phyloP scores from a whole-genome alignment of 2,329 filamentous ascomycete genomes.

The Alternaria dauci region DNA sequence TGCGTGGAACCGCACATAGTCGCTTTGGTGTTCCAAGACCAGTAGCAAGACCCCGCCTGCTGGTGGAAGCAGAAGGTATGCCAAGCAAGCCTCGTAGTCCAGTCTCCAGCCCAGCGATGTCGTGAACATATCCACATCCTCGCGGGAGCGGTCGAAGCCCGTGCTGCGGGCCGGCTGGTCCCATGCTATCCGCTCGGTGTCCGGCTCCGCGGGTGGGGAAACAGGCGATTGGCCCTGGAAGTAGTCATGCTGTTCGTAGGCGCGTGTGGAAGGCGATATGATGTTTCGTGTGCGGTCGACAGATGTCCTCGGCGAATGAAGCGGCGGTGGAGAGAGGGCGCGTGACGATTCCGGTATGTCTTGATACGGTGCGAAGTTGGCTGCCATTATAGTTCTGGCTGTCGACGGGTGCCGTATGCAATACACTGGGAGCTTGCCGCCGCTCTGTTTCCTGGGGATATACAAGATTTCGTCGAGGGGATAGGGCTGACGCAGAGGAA shows the following conservation, averaged over 20 bases:
- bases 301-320: conserved; percentile 51
- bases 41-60: conserved; percentile 84
- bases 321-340: conserved; percentile 75
- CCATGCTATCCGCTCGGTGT: conserved; percentile 44
- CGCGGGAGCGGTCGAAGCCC: conserved; percentile 54
- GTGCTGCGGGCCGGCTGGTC: conserved; percentile 17
- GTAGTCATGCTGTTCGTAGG: conserved; percentile 54
- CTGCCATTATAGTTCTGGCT: conserved; percentile 28
- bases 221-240: conserved; percentile 29
- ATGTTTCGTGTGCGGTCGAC: conserved; percentile 45
- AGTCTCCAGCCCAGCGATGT: conserved; percentile 87
- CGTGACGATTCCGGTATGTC: conserved; percentile 87
- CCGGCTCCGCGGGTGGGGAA: conserved; percentile 15
- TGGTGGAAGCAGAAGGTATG: conserved; percentile 86
- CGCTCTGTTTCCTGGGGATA: neutral
- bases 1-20: conserved; percentile 97
- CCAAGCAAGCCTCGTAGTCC: conserved; percentile 88
- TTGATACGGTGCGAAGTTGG: conserved; percentile 93
- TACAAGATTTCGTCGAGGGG: conserved; percentile 7
- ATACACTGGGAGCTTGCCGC: neutral
- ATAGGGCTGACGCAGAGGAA: conserved; percentile 23
- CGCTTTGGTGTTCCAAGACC: conserved; percentile 90
- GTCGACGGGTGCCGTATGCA: neutral
- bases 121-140: conserved; percentile 81
- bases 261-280: conserved; percentile 44